Evolutionary conservation across 352 stramenopile genomes (phyloP).

Genomic region (Aphanomyces astaci): DNA sequence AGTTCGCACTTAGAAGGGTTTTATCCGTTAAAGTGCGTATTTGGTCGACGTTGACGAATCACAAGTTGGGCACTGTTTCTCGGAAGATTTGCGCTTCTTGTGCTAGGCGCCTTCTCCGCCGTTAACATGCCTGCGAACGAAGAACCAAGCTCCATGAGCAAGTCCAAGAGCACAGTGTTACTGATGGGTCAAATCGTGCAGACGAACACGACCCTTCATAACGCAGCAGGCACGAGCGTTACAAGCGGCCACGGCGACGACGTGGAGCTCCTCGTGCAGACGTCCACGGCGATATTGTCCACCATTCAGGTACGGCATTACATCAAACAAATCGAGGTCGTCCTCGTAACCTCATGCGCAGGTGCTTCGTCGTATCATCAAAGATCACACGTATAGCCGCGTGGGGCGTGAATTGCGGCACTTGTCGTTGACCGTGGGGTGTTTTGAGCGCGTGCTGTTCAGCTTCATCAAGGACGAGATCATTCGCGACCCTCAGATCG

Average conservation of each 20-base stretch:
- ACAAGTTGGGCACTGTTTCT: not conserved
- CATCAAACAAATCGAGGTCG: not conserved
- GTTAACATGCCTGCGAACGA: not conserved
- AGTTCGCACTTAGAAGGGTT: too few relatives aligned
- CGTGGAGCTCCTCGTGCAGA: constrained; percentile 10
- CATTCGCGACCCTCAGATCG: constrained; percentile 45
- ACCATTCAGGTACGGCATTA: constrained; percentile 21
- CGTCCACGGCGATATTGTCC: constrained; percentile 14
- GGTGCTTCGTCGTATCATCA: constrained; percentile 76
- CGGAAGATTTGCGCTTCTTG: constrained; percentile 8
- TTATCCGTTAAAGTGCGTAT: too few relatives aligned
- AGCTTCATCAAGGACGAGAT: constrained; percentile 86
- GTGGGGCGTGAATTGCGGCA: constrained; percentile 80
- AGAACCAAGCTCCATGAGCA: not conserved
- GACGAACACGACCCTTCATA: not conserved
- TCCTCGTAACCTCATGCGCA: constrained; percentile 22
- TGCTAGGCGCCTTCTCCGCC: not conserved
- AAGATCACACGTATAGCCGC: constrained; percentile 71
- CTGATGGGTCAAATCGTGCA: constrained; percentile 42
- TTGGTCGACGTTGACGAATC: constrained; percentile 10
- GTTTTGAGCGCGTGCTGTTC: constrained; percentile 77
- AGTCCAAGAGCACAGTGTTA: constrained; percentile 74
- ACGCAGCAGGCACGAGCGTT: not conserved
- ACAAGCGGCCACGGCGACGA: constrained; percentile 4
- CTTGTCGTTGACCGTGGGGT: constrained; percentile 75